Evolutionary conservation across 441 rosid species (phyloP).

Genomic region (Euphorbia corollata): DNA sequence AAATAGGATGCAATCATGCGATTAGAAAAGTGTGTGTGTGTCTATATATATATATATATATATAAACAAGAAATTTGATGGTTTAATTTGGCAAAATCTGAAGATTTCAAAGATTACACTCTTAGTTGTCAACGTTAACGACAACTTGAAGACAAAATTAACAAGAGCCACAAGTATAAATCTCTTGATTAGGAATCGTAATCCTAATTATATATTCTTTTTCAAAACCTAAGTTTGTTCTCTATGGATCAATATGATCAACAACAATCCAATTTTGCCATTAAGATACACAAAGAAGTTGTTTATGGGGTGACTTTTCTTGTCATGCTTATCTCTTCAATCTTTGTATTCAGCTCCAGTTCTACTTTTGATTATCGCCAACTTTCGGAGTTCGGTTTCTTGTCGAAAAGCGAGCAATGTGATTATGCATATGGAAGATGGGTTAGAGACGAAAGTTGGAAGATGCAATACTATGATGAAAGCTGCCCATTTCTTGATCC

Average conservation of each 20-base stretch:
- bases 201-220: background rate
- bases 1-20: too few relatives aligned
- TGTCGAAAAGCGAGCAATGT: constrained; percentile 31
- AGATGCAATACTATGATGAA: constrained; percentile 38
- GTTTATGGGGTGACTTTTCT: constrained; percentile 28
- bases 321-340: constrained; percentile 32
- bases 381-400: constrained; percentile 30
- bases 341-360: constrained; percentile 26
- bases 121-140: background rate
- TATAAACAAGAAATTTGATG: too few relatives aligned
- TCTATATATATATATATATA: too few relatives aligned
- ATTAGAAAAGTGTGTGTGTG: too few relatives aligned
- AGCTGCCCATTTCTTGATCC: constrained; percentile 76
- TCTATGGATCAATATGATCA: constrained; percentile 37
- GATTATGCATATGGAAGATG: constrained; percentile 65
- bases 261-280: constrained; percentile 17
- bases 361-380: constrained; percentile 21
- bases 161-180: background rate
- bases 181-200: background rate
- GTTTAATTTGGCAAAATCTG: background rate
- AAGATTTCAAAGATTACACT: background rate
- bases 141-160: background rate
- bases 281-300: constrained; percentile 31
- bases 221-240: constrained; percentile 10
- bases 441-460: constrained; percentile 41